Conservation (phyloP, 2,329 filamentous ascomycete genomes). For the Ilyonectria destructans region DNA sequence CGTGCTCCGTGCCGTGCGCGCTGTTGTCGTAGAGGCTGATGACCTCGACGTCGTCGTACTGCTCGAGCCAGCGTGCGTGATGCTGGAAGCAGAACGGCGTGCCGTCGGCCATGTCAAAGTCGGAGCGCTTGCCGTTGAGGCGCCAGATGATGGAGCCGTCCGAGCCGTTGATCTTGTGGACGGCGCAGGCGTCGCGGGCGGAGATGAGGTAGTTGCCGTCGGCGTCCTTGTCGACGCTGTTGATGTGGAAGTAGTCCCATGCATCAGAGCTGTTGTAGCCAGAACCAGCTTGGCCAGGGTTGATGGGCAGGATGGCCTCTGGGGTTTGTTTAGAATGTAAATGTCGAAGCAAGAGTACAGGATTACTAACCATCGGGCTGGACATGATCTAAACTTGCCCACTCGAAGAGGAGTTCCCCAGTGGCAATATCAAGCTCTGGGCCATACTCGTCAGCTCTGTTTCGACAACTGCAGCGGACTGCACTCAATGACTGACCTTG, state of each 20-base stretch:
- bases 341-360: background rate
- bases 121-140: constrained; percentile 64
- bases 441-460: constrained; percentile 22
- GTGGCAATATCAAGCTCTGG: constrained; percentile 67
- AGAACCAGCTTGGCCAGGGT: constrained; percentile 59
- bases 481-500: constrained; percentile 59
- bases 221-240: constrained; percentile 69
- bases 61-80: constrained; percentile 62
- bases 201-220: constrained; percentile 69
- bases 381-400: constrained; percentile 52
- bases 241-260: constrained; percentile 74
- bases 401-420: constrained; percentile 67
- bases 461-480: background rate
- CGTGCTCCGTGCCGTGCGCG: constrained; percentile 63
- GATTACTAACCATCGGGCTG: constrained; percentile 42
- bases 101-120: constrained; percentile 55
- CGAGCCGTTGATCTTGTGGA: constrained; percentile 64
- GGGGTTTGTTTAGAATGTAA: background rate
- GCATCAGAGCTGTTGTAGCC: constrained; percentile 53
- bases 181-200: constrained; percentile 63
- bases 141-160: constrained; percentile 69
- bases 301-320: constrained; percentile 64
- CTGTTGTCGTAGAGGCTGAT: constrained; percentile 71
- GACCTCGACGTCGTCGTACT: constrained; percentile 62
- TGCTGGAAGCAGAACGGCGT: constrained; percentile 68